phyloP scores from a whole-genome alignment of 2,329 filamentous ascomycete genomes.

The Madurella mycetomatis region DNA sequence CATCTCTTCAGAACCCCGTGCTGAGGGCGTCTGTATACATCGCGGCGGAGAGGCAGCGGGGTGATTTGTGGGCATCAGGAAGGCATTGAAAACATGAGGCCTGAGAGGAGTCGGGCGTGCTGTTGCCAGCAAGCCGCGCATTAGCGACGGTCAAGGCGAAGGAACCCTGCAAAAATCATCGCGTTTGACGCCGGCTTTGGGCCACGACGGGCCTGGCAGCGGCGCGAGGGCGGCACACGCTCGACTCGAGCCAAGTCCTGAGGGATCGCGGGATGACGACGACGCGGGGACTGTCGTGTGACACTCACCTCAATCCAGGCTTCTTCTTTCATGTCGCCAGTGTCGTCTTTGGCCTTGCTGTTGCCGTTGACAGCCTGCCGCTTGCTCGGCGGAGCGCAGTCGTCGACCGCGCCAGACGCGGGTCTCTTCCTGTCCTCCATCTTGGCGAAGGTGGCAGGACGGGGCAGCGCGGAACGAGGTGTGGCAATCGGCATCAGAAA shows the following conservation, averaged over 20 bases:
- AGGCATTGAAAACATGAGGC: conserved; percentile 25
- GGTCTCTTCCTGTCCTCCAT: conserved; percentile 99
- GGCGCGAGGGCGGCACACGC: conserved; percentile 12
- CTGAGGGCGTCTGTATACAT: conserved; percentile 30
- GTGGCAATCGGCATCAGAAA: conserved; percentile 87
- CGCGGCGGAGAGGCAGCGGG: conserved; percentile 24
- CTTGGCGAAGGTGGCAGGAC: conserved; percentile 80
- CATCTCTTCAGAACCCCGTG: conserved; percentile 25
- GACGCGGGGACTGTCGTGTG: conserved; percentile 29
- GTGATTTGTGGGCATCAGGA: conserved; percentile 18
- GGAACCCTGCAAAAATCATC: conserved; percentile 22
- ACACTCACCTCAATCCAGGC: conserved; percentile 63
- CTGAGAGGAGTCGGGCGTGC: conserved; percentile 36
- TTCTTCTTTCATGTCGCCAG: conserved; percentile 54
- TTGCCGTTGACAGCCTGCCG: conserved; percentile 83
- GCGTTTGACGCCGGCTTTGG: conserved; percentile 21
- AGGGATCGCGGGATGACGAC: conserved; percentile 9
- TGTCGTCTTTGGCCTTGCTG: conserved; percentile 52
- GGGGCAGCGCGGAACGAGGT: conserved; percentile 63
- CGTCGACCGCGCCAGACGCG: conserved; percentile 72
- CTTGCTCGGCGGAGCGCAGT: conserved; percentile 85
- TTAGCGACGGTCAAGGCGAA: conserved; percentile 38
- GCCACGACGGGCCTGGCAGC: conserved; percentile 6
- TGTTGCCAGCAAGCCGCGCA: conserved; percentile 42
- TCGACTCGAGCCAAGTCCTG: conserved; percentile 4